Conservation (phyloP, 305 asterid species). For the Coffea humblotiana region DNA sequence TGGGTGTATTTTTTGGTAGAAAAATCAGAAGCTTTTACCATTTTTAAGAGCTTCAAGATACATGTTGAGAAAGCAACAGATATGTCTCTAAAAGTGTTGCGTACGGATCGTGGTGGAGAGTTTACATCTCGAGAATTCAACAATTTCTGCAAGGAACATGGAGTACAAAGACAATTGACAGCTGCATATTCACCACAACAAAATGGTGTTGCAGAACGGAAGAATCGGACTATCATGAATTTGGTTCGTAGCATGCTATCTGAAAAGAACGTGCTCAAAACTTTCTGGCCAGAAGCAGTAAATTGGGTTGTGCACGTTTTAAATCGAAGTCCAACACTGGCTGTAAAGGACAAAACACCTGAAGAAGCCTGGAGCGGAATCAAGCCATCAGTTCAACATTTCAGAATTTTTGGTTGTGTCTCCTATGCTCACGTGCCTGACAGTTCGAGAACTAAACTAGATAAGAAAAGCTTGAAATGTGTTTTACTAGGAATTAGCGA, state of each 20-base stretch:
- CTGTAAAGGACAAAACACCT: not conserved
- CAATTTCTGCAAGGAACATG: not conserved
- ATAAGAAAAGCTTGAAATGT: too few species aligned
- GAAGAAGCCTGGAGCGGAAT: not conserved
- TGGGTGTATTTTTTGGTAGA: not conserved
- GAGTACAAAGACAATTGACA: not conserved
- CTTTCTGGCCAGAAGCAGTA: not conserved
- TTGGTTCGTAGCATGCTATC: not conserved
- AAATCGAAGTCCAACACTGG: not conserved
- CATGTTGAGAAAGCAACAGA: not conserved
- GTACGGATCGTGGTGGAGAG: not conserved
- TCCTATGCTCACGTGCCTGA: too few species aligned
- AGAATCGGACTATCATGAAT: conserved; percentile 5
- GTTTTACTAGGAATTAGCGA: too few species aligned
- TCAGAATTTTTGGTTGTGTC: too few species aligned
- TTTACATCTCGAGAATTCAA: conserved; percentile 7
- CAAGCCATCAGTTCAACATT: not conserved
- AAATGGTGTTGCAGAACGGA: not conserved
- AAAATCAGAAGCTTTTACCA: not conserved
- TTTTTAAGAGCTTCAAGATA: not conserved
- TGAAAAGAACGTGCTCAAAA: not conserved
- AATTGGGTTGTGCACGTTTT: not conserved
- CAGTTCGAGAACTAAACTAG: too few species aligned
- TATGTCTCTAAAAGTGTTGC: not conserved
- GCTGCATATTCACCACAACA: not conserved